Evolutionary conservation across 768 basidiomycete genomes (phyloP), one percentile per base, ranked within the genome.

Genomic region (Tricholoma matsutake): DNA sequence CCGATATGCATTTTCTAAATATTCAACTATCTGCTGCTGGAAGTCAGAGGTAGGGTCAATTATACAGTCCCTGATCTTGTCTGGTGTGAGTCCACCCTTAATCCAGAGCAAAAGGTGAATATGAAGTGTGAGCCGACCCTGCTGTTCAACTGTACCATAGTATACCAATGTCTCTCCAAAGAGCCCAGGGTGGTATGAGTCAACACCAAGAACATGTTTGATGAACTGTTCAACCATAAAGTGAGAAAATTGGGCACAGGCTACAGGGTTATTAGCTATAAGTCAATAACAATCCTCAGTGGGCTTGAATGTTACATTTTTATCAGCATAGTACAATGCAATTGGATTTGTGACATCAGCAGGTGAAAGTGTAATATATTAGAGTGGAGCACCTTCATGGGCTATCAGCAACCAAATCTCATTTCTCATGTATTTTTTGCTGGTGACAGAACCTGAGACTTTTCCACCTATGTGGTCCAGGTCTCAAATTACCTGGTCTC

Each of bases 291-390:
- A 28, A 22, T 66, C 64, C 57, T 64, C 59, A 29, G 43, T 6
- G 59, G 61, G 20, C 69, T 4, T 76, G 35, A 71, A 61, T 32
- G 37, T 62, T 64, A 51, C 6, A 61, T 56, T 31, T 14, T 56
- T n/a, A 6, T 63, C 69, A 6, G 73, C 71, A 70, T 64, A 76
- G 57, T 77, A 77, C 6, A 78, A 16, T 11, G 69, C 71, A 2
- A 77, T 58, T 0, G 75, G 76, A 61, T 75, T 69, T 14, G 63
- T 64, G 0, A 54, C 52, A 58, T 78, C 73, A 4, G 63, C 68
- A 2, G 69, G 74, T 0, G 75, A 68, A 29, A 76, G 54, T 16
- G 75, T 78, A 1, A 76, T 66, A 62, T 70, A 77, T 75, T 74
- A 77, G 3, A n/a, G n/a, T n/a, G n/a, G n/a, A n/a, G n/a, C n/a